Conservation (phyloP, 495 filamentous ascomycete species). For the Paragyromitra xinjiangensis region DNA sequence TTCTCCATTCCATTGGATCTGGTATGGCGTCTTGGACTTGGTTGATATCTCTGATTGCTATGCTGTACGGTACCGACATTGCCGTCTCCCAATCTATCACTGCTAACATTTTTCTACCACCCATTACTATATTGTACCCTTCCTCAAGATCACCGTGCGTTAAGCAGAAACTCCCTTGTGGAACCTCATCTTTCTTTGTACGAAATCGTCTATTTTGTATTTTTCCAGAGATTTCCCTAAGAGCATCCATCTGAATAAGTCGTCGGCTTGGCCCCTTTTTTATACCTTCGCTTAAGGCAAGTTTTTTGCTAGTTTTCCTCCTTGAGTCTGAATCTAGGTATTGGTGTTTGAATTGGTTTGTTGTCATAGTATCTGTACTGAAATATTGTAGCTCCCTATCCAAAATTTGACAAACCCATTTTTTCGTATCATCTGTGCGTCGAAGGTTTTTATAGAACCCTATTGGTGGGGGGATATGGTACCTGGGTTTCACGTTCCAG, state of each 20-base stretch:
- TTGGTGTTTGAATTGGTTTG: too few relatives aligned
- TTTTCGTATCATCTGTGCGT: too few relatives aligned
- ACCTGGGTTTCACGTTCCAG: neutral
- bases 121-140: conserved; percentile 1
- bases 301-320: too few relatives aligned
- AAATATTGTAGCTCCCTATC: too few relatives aligned
- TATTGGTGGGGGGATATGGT: neutral
- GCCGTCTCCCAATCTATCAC: conserved; percentile 22
- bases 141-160: neutral
- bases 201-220: conserved; percentile 4
- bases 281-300: too few relatives aligned
- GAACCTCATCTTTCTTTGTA: neutral
- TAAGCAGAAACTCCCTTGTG: neutral
- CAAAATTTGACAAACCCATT: too few relatives aligned
- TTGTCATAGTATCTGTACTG: too few relatives aligned
- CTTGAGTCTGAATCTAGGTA: too few relatives aligned
- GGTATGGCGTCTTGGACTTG: neutral
- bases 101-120: neutral
- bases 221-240: neutral
- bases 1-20: neutral
- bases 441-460: neutral
- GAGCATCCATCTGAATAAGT: neutral
- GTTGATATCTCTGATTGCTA: conserved; percentile 7
- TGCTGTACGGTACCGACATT: conserved; percentile 16
- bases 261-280: too few relatives aligned